Percentiles rank a stretch among this genome's conserved stretches.
These are phyloP conservation scores for Epichloe gansuensis DNA, from an alignment of 2,329 filamentous ascomycete genomes.

Conservation along the genomic window DNA sequence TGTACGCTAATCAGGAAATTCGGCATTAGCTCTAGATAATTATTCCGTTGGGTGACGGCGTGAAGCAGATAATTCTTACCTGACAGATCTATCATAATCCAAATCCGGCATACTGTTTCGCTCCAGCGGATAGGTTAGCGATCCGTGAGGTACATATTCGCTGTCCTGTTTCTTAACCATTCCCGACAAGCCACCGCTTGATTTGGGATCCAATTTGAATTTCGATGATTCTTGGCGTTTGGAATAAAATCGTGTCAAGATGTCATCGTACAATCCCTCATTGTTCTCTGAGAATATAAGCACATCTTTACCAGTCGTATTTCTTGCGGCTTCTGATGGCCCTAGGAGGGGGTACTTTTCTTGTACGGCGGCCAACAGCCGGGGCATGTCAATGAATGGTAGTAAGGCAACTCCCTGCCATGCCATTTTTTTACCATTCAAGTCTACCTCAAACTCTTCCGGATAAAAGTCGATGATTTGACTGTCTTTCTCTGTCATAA, in stretches of 20 bases:
- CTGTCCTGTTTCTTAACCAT: conserved; percentile 68
- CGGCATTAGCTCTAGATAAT: neutral
- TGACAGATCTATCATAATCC: conserved; percentile 77
- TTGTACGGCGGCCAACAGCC: conserved; percentile 69
- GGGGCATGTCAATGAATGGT: conserved; percentile 89
- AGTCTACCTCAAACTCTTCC: conserved; percentile 79
- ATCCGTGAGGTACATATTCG: conserved; percentile 66
- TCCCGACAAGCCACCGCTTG: conserved; percentile 68
- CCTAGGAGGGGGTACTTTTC: conserved; percentile 71
- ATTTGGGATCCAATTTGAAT: conserved; percentile 60
- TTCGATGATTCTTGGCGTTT: conserved; percentile 62
- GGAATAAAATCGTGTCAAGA: conserved; percentile 78
- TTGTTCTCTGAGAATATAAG: conserved; percentile 76
- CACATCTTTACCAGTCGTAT: conserved; percentile 66
- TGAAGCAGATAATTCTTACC: conserved; percentile 35
- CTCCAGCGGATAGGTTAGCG: conserved; percentile 65
- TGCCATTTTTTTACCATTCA: conserved; percentile 96
- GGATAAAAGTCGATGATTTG: conserved; percentile 97
- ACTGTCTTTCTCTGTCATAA: conserved; percentile 82
- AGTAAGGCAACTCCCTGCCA: conserved; percentile 93
- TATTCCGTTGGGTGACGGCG: neutral
- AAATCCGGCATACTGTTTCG: conserved; percentile 59
- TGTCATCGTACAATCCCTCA: conserved; percentile 66
- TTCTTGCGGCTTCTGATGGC: conserved; percentile 64
- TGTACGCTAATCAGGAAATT: conserved; percentile 46